These are phyloP conservation scores for Zelonia costaricensis DNA, from an alignment of 208 protist species.

Conservation along the genomic window DNA sequence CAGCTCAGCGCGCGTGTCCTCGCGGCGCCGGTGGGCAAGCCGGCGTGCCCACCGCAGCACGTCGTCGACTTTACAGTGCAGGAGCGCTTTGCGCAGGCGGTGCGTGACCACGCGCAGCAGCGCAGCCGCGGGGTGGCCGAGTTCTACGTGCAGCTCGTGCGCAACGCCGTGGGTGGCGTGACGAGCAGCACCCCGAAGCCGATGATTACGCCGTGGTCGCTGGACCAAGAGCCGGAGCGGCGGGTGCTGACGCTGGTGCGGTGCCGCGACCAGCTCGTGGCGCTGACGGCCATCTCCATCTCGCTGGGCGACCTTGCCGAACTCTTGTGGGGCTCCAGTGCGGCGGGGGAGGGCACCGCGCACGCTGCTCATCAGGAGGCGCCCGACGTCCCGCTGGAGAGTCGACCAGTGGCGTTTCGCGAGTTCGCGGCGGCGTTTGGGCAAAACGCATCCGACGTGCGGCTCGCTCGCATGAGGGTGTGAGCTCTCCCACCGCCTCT, in stretches of 20 bases:
- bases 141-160: conserved; percentile 82
- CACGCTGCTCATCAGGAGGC: neutral
- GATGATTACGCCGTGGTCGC: conserved; percentile 30
- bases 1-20: conserved; percentile 37
- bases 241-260: conserved; percentile 53
- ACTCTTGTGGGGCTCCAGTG: conserved; percentile 54
- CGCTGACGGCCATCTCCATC: conserved; percentile 60
- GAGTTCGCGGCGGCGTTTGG: conserved; percentile 75
- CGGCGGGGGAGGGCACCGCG: neutral
- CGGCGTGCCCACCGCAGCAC: neutral
- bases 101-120: conserved; percentile 76
- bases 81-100: conserved; percentile 71
- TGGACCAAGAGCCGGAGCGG: conserved; percentile 33
- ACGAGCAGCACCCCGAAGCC: conserved; percentile 37
- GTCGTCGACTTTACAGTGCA: conserved; percentile 50
- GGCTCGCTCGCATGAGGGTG: conserved; percentile 59
- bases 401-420: conserved; percentile 44
- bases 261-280: conserved; percentile 72
- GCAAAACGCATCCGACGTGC: conserved; percentile 37
- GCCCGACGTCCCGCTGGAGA: conserved; percentile 14
- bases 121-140: conserved; percentile 56
- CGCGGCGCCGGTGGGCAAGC: conserved; percentile 29
- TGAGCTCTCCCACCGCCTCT: no score
- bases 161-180: conserved; percentile 45
- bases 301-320: conserved; percentile 53